Evolutionary conservation across 1,284 basidiomycete species (phyloP).

Genomic region (Papiliotrema fonsecae): DNA sequence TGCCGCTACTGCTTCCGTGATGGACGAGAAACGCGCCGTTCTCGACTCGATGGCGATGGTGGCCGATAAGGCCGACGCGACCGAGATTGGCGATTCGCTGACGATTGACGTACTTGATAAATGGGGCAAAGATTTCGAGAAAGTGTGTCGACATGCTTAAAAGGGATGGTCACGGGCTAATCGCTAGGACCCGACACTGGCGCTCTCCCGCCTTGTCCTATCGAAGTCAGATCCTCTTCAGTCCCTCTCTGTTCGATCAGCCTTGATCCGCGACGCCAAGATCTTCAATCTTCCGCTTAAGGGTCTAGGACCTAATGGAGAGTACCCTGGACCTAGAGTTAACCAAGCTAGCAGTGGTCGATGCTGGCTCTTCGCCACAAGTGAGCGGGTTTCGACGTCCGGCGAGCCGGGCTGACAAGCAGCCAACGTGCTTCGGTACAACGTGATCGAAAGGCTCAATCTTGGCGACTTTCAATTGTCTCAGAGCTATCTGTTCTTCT

Average conservation of each 20-base stretch:
- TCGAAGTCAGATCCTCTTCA: slow-evolving; percentile 65
- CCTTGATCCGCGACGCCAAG: slow-evolving; percentile 64
- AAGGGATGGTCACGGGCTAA: too few species aligned
- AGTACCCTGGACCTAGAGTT: slow-evolving; percentile 65
- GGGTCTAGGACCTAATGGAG: slow-evolving; percentile 53
- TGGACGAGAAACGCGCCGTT: neutral
- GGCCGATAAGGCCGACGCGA: neutral
- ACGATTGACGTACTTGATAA: neutral
- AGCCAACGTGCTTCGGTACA: slow-evolving; percentile 73
- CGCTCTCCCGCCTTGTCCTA: slow-evolving; percentile 75
- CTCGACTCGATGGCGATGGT: too few species aligned
- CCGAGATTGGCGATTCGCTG: slow-evolving; percentile 1
- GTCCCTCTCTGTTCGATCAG: slow-evolving; percentile 62
- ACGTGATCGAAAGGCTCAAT: slow-evolving; percentile 77
- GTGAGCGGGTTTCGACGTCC: slow-evolving; percentile 37
- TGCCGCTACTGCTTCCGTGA: too few species aligned
- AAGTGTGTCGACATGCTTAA: neutral
- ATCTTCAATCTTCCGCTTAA: slow-evolving; percentile 74
- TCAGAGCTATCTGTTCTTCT: slow-evolving; percentile 85
- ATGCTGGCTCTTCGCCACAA: slow-evolving; percentile 90
- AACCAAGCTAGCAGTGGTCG: slow-evolving; percentile 82
- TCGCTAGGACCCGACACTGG: slow-evolving; percentile 55
- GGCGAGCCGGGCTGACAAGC: slow-evolving; percentile 19
- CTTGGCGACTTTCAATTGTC: slow-evolving; percentile 83
- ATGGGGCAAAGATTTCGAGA: slow-evolving; percentile 5